Evolutionary conservation across 2,329 filamentous ascomycete species (phyloP).

Genomic region (Spiromastix sp.): DNA sequence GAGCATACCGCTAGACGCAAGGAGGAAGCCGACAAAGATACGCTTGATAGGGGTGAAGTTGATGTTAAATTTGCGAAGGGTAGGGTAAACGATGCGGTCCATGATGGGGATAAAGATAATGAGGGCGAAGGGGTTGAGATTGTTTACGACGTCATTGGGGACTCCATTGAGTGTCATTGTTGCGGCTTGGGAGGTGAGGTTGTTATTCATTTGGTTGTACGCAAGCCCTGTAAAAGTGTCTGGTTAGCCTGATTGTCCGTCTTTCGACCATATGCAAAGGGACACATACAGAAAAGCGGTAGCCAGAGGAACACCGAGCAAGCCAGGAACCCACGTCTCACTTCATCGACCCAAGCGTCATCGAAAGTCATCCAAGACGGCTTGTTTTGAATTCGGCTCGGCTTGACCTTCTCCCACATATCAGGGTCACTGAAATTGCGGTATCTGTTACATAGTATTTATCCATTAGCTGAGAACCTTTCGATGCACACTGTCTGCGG

Average conservation of each 20-base stretch:
- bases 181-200: constrained; percentile 45
- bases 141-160: constrained; percentile 47
- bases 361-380: constrained; percentile 73
- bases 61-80: constrained; percentile 36
- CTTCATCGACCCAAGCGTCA: constrained; percentile 72
- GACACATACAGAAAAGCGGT: constrained; percentile 35
- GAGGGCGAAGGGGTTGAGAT: constrained; percentile 43
- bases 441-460: constrained; percentile 7
- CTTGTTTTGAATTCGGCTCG: constrained; percentile 50
- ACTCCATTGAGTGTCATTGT: constrained; percentile 43
- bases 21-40: constrained; percentile 41
- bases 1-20: constrained; percentile 40
- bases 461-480: constrained; percentile 1
- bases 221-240: constrained; percentile 26
- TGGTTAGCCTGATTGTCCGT: constrained; percentile 5
- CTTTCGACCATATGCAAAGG: constrained; percentile 4
- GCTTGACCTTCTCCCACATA: constrained; percentile 61
- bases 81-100: constrained; percentile 43
- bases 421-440: constrained; percentile 44
- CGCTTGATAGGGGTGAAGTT: constrained; percentile 45
- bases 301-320: constrained; percentile 59
- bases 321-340: constrained; percentile 57
- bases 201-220: constrained; percentile 47
- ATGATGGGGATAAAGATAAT: constrained; percentile 46
- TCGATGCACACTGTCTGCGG: constrained; percentile 1